Evolutionary conservation across 2,329 filamentous ascomycete species (phyloP), one percentile per base, ranked within the genome.

Genomic region (Fusarium sp.): DNA sequence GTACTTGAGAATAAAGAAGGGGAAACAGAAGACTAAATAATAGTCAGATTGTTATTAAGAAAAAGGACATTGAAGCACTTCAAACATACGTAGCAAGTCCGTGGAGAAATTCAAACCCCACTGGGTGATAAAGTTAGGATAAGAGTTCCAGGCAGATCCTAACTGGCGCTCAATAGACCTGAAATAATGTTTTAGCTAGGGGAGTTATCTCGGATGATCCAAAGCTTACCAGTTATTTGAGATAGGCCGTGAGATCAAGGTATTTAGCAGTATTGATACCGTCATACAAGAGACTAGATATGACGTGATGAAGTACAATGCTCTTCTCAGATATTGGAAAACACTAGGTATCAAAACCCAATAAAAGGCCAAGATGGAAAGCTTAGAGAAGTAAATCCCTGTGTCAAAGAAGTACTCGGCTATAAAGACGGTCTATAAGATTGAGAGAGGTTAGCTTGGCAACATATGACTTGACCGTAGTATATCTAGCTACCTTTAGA

Each of bases 71-170:
- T n/a, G 11, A 11, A n/a, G n/a, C n/a, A n/a, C n/a, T n/a, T n/a
- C n/a, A n/a, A n/a, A n/a, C n/a, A n/a, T n/a, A 60, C 62, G 20
- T 3, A 65, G 8, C 0, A 65, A 19, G 4, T 65, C 62, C 3
- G 54, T 54, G 1, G 60, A 65, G 20, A 60, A 55, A 4, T 65
- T 65, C 14, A 65, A 6, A 1, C 24, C 58, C 62, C 62, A 65
- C 11, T 65, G 61, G 1, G 45, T 24, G 2, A 53, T 21, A 17
- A 65, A 55, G 2, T 47, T 43, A 1, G 28, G 10, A 1, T 26
- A 9, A 1, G 54, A 48, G 9, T 65, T 55, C 62, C 62, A 65
- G 0, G 61, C 61, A 0, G 62, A 65, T 2, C 21, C 8, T 6
- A 54, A 15, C n/a, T 65, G 62, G 1, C 61, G 46, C 10, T 65